phyloP scores from a whole-genome alignment of 2,329 filamentous ascomycete genomes.

The Coniella lustricola region DNA sequence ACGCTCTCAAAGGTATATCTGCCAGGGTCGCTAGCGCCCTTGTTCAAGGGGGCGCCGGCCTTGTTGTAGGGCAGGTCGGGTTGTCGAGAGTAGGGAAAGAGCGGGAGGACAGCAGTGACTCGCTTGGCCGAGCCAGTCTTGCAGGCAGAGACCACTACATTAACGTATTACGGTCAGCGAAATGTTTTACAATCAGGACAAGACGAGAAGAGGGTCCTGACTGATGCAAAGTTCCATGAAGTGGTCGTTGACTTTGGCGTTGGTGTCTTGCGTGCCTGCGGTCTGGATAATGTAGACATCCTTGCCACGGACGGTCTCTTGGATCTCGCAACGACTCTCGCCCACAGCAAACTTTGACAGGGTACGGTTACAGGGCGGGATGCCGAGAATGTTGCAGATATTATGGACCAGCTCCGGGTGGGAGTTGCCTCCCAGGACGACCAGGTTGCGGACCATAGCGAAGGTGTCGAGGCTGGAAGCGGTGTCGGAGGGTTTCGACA shows the following conservation, averaged over 20 bases:
- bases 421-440: conserved; percentile 86
- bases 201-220: conserved; percentile 46
- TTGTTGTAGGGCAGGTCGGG: conserved; percentile 98
- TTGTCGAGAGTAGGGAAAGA: conserved; percentile 96
- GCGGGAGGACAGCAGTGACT: conserved; percentile 86
- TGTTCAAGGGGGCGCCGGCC: conserved; percentile 77
- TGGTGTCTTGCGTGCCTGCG: conserved; percentile 46
- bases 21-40: conserved; percentile 44
- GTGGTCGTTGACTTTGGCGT: conserved; percentile 86
- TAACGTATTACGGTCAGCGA: conserved; percentile 36
- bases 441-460: conserved; percentile 85
- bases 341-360: conserved; percentile 89
- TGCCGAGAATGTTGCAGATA: conserved; percentile 81
- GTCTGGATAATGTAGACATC: conserved; percentile 99
- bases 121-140: conserved; percentile 85
- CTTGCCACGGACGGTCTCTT: conserved; percentile 93
- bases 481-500: conserved; percentile 16
- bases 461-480: neutral
- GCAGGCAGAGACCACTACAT: conserved; percentile 94
- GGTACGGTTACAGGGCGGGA: conserved; percentile 74
- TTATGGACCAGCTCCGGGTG: conserved; percentile 82
- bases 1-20: conserved; percentile 89
- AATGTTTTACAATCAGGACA: neutral
- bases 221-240: conserved; percentile 96
- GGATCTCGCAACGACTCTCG: conserved; percentile 89